A percentile compares a stretch with the other conserved stretches of the same genome.
Evolutionary conservation across 345 rosid genomes (phyloP).

Genomic region (Melastoma malabathricum): DNA sequence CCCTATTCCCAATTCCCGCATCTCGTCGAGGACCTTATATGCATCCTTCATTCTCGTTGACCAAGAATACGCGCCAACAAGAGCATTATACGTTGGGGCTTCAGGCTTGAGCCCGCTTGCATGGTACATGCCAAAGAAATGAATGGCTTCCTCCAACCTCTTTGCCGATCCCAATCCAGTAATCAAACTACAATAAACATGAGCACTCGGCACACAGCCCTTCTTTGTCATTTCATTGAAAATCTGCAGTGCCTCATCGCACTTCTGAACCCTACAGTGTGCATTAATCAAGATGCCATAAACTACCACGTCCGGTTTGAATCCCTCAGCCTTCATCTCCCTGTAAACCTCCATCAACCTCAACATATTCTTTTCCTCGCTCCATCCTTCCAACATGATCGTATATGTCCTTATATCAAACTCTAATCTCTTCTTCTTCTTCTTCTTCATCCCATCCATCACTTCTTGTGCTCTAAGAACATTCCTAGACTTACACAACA

Average conservation of each 20-base stretch:
- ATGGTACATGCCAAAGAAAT: conserved; percentile 44
- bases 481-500: conserved; percentile 51
- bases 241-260: conserved; percentile 37
- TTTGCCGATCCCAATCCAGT: conserved; percentile 65
- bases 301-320: conserved; percentile 67
- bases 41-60: conserved; percentile 43
- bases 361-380: conserved; percentile 44
- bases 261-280: conserved; percentile 45
- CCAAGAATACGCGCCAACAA: conserved; percentile 69
- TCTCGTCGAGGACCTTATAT: conserved; percentile 45
- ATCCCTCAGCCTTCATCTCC: conserved; percentile 71
- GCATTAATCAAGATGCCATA: conserved; percentile 68
- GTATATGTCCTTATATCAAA: conserved; percentile 65
- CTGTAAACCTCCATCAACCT: conserved; percentile 48
- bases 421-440: conserved; percentile 36
- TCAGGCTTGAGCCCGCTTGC: conserved; percentile 45
- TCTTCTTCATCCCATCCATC: conserved; percentile 70
- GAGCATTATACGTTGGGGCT: conserved; percentile 70
- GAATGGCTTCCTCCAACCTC: conserved; percentile 47
- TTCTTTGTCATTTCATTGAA: conserved; percentile 50
- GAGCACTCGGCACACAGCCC: conserved; percentile 54
- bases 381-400: conserved; percentile 81
- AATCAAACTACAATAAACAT: conserved; percentile 61
- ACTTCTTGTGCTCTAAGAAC: conserved; percentile 63
- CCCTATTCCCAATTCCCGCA: conserved; percentile 39